phyloP scores from a whole-genome alignment of 768 basidiomycete genomes.

The Termitomyces sp. region DNA sequence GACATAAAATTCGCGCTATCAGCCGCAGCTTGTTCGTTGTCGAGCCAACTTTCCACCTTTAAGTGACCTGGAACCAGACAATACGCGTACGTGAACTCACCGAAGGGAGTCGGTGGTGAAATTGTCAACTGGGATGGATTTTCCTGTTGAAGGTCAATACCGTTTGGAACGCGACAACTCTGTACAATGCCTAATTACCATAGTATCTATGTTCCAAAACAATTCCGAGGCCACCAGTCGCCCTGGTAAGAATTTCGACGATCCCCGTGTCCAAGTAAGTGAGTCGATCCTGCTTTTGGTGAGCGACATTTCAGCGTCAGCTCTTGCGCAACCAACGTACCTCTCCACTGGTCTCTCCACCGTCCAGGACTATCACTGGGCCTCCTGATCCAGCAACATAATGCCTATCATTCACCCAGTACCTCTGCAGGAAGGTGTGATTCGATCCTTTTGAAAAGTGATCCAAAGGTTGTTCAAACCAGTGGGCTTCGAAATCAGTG shows the following conservation, averaged over 20 bases:
- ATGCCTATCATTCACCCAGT: constrained; percentile 85
- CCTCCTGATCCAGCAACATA: constrained; percentile 67
- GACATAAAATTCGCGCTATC: constrained; percentile 93
- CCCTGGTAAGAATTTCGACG: constrained; percentile 76
- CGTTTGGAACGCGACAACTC: neutral
- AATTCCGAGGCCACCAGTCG: constrained; percentile 83
- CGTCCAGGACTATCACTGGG: constrained; percentile 88
- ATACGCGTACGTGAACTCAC: constrained; percentile 29
- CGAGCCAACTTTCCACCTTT: constrained; percentile 62
- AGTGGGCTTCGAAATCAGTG: constrained; percentile 49
- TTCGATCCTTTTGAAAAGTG: constrained; percentile 56
- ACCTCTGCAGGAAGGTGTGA: constrained; percentile 79
- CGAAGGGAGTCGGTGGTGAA: constrained; percentile 81
- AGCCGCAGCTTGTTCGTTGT: constrained; percentile 82
- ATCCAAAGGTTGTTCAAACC: constrained; percentile 83
- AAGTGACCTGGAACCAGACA: neutral
- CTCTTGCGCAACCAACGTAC: constrained; percentile 28
- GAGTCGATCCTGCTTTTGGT: constrained; percentile 33
- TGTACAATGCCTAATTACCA: constrained; percentile 34
- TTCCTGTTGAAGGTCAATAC: constrained; percentile 35
- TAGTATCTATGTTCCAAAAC: constrained; percentile 95
- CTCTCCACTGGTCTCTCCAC: constrained; percentile 88
- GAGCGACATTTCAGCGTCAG: neutral
- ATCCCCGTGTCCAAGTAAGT: constrained; percentile 77
- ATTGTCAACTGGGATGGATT: constrained; percentile 70